Conservation (phyloP, 2,329 filamentous ascomycete species). For the Monosporascus sp. region DNA sequence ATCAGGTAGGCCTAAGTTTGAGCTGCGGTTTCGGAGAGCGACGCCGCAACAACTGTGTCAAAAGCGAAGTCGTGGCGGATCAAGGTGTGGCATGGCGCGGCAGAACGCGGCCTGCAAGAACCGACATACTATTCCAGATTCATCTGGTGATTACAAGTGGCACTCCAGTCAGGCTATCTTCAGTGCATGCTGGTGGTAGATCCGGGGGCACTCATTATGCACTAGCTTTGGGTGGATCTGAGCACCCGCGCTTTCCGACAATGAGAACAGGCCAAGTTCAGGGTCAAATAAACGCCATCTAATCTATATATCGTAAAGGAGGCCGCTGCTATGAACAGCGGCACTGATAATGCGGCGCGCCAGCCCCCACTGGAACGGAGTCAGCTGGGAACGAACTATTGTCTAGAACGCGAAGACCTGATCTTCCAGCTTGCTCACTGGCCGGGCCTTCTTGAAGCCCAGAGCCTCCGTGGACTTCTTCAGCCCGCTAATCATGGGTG, state of each 20-base stretch:
- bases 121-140: background rate
- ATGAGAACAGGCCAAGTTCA: background rate
- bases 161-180: background rate
- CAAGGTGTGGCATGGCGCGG: background rate
- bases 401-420: slow-evolving; percentile 93
- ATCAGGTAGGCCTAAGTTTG: background rate
- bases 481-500: slow-evolving; percentile 92
- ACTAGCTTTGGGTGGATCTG: background rate
- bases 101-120: background rate
- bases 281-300: background rate
- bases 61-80: background rate
- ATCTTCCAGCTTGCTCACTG: slow-evolving; percentile 96
- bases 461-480: slow-evolving; percentile 92
- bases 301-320: background rate
- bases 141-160: background rate
- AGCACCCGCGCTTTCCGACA: background rate
- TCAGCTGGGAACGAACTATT: background rate
- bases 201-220: background rate
- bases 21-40: background rate
- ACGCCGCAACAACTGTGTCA: background rate
- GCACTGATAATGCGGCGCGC: background rate
- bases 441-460: slow-evolving; percentile 85
- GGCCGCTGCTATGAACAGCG: background rate
- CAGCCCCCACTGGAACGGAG: background rate
- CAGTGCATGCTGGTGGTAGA: background rate